phyloP scores from a whole-genome alignment of 2,329 filamentous ascomycete genomes.

The Aureobasidium vineae region DNA sequence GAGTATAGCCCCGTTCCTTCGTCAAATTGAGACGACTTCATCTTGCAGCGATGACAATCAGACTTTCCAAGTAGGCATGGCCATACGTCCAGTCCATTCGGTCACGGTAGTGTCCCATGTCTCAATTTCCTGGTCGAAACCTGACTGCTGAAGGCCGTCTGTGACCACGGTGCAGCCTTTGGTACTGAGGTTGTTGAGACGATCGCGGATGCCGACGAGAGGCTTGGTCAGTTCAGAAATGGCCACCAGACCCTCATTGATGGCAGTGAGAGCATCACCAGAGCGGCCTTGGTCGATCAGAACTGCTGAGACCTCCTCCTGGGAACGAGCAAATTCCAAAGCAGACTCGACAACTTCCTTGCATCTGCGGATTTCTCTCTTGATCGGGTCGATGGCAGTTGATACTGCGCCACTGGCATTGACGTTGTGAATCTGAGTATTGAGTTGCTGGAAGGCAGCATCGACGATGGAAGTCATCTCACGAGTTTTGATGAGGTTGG shows the following conservation, averaged over 20 bases:
- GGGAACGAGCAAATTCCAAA: background rate
- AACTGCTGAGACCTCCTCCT: background rate
- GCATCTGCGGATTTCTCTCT: background rate
- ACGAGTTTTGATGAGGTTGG: background rate
- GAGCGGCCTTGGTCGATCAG: slow-evolving; percentile 7
- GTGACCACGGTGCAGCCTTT: background rate
- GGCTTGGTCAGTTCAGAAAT: background rate
- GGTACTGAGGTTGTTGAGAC: background rate
- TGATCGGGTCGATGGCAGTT: background rate
- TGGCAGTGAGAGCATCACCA: slow-evolving; percentile 1
- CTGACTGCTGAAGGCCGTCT: background rate
- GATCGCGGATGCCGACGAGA: background rate
- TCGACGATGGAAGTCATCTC: background rate
- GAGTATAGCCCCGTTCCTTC: no score
- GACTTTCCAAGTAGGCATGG: background rate
- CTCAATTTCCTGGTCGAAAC: slow-evolving; percentile 3
- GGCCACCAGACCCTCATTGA: slow-evolving; percentile 6
- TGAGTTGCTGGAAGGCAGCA: background rate
- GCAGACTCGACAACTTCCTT: background rate
- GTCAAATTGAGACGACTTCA: background rate
- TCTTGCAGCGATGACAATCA: background rate
- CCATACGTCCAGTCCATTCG: background rate
- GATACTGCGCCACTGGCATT: background rate
- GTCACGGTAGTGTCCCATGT: background rate
- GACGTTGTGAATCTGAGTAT: background rate